Conservation (phyloP, 2,329 filamentous ascomycete genomes). For the Zopfia rhizophila region DNA sequence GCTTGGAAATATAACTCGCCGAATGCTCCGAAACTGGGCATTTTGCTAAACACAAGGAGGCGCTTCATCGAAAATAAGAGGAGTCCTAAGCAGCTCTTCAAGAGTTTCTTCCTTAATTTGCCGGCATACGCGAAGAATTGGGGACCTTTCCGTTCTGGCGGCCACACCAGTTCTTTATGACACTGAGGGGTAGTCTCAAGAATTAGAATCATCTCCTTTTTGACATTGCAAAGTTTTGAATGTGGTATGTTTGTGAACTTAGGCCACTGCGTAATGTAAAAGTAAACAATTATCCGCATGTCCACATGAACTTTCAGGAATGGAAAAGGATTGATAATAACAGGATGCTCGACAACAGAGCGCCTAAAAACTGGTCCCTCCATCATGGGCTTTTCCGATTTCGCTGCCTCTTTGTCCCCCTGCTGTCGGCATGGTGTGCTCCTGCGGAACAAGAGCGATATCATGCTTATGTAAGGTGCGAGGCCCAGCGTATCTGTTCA, state of each 20-base stretch:
- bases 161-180: not conserved
- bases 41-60: not conserved
- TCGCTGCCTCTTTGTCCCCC: no score
- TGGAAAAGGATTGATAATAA: no score
- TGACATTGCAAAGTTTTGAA: not conserved
- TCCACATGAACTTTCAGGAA: not conserved
- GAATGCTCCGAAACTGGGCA: not conserved
- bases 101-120: conserved; percentile 1
- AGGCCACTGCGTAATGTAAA: not conserved
- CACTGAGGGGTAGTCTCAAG: not conserved
- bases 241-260: not conserved
- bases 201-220: not conserved
- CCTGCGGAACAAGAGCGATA: no score
- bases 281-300: not conserved
- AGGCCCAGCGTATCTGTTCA: no score
- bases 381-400: no score
- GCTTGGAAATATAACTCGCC: no score
- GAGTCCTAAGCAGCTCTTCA: not conserved
- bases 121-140: not conserved
- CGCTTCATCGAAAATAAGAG: conserved; percentile 1
- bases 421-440: no score
- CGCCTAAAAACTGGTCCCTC: no score
- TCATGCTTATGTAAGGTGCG: no score
- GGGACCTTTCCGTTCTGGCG: not conserved
- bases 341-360: no score